Conservation (phyloP, 345 rosid genomes). For the Sonneratia caseolaris region DNA sequence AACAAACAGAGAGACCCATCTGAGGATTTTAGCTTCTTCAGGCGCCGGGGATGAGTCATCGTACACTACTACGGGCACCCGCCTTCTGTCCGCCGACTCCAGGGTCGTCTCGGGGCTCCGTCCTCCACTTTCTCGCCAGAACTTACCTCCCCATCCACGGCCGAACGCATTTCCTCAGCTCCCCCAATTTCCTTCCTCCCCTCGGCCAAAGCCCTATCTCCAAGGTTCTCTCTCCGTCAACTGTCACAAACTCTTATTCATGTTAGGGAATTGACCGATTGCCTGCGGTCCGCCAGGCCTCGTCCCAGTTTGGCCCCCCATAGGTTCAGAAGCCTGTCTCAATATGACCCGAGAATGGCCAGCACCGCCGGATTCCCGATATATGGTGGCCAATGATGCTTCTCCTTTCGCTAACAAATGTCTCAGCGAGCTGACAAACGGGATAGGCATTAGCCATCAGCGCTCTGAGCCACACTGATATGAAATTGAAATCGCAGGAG, state of each 20-base stretch:
- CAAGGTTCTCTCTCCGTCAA: slow-evolving; percentile 2
- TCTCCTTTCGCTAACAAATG: too few relatives aligned
- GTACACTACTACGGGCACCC: background rate
- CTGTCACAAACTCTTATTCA: background rate
- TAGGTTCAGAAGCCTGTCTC: background rate
- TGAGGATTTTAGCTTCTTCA: background rate
- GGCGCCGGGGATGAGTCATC: background rate
- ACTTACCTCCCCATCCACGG: background rate
- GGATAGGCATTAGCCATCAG: background rate
- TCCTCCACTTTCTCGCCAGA: background rate
- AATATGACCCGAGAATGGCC: background rate
- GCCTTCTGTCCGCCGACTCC: background rate
- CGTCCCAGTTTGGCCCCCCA: background rate
- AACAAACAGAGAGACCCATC: background rate
- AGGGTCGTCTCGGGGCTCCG: background rate
- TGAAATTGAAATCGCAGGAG: background rate
- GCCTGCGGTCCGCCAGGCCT: background rate
- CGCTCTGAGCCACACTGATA: background rate
- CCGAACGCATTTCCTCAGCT: slow-evolving; percentile 1
- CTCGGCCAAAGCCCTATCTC: background rate
- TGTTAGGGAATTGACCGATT: background rate
- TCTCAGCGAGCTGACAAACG: background rate
- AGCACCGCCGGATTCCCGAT: background rate
- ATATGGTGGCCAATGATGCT: too few relatives aligned
- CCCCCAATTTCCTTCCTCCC: background rate